Percentiles rank a stretch among this genome's conserved stretches.
phyloP scores from a whole-genome alignment of 495 filamentous ascomycete species.

The Neurospora sp. region DNA sequence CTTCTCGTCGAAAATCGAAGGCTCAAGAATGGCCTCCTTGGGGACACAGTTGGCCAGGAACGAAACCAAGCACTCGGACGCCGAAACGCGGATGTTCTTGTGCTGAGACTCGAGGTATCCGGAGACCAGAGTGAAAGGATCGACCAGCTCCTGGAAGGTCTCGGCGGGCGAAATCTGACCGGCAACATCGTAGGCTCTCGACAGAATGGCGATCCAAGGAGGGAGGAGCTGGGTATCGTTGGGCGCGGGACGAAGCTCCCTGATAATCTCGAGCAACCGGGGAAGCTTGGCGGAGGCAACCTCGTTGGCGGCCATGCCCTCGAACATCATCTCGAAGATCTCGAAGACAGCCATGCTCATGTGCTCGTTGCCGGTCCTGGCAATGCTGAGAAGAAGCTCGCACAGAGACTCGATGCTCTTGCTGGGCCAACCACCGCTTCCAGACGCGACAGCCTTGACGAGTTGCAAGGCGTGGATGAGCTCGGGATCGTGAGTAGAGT shows the following conservation, averaged over 20 bases:
- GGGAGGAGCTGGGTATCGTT: conserved; percentile 89
- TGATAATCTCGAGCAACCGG: conserved; percentile 72
- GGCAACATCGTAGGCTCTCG: conserved; percentile 87
- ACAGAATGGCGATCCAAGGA: conserved; percentile 91
- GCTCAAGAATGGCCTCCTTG: conserved; percentile 65
- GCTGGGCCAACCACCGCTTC: conserved; percentile 93
- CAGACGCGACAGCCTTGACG: conserved; percentile 74
- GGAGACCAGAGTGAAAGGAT: conserved; percentile 66
- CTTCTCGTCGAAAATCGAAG: conserved; percentile 82
- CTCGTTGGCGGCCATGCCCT: conserved; percentile 69
- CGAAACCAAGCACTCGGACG: conserved; percentile 88
- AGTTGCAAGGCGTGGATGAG: conserved; percentile 88
- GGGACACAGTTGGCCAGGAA: conserved; percentile 85
- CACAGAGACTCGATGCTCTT: conserved; percentile 88
- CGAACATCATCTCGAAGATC: conserved; percentile 92
- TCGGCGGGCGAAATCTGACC: conserved; percentile 76
- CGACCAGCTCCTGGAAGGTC: conserved; percentile 79
- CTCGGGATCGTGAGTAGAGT: conserved; percentile 59
- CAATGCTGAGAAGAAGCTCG: conserved; percentile 78
- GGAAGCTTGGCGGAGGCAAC: conserved; percentile 81
- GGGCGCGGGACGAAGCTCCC: conserved; percentile 76
- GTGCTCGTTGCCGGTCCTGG: conserved; percentile 81
- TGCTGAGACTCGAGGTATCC: conserved; percentile 75
- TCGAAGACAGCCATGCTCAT: conserved; percentile 93
- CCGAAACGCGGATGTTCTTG: conserved; percentile 84